These are phyloP conservation scores for Tricholoma bakamatsutake DNA, from an alignment of 768 basidiomycete species.

Conservation along the genomic window DNA sequence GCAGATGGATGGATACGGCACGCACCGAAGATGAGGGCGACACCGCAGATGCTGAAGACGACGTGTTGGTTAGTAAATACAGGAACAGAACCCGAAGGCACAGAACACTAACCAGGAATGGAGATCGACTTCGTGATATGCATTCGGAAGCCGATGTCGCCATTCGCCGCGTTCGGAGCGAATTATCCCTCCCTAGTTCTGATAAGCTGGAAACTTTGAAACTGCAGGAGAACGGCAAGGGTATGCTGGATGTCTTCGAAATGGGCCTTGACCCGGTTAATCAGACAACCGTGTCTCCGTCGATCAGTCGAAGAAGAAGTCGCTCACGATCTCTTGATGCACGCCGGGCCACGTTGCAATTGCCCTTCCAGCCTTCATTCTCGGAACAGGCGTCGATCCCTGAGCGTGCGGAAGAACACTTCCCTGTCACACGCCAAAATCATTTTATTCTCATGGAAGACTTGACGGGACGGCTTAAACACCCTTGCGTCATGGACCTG, in stretches of 20 bases:
- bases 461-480: slow-evolving; percentile 85
- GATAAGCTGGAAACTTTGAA: slow-evolving; percentile 30
- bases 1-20: slow-evolving; percentile 29
- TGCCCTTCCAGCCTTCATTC: slow-evolving; percentile 20
- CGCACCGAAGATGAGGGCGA: slow-evolving; percentile 57
- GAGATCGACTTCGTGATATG: slow-evolving; percentile 34
- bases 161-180: slow-evolving; percentile 65
- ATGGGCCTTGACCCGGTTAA: slow-evolving; percentile 32
- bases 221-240: slow-evolving; percentile 22
- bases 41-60: slow-evolving; percentile 35
- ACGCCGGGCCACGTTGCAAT: slow-evolving; percentile 19
- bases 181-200: slow-evolving; percentile 39
- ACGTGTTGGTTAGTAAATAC: slow-evolving; percentile 14
- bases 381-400: slow-evolving; percentile 26
- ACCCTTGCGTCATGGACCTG: slow-evolving; percentile 92
- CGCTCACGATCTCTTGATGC: slow-evolving; percentile 38
- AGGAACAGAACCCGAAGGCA: slow-evolving; percentile 25
- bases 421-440: slow-evolving; percentile 76
- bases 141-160: slow-evolving; percentile 28
- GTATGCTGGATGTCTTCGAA: slow-evolving; percentile 34
- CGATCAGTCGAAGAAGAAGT: slow-evolving; percentile 37
- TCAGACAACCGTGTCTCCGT: slow-evolving; percentile 22
- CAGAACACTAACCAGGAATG: slow-evolving; percentile 35
- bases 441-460: slow-evolving; percentile 99
- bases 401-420: slow-evolving; percentile 29